These are phyloP conservation scores for Solanum etuberosum DNA, from an alignment of 257 asterid species.

Conservation along the genomic window DNA sequence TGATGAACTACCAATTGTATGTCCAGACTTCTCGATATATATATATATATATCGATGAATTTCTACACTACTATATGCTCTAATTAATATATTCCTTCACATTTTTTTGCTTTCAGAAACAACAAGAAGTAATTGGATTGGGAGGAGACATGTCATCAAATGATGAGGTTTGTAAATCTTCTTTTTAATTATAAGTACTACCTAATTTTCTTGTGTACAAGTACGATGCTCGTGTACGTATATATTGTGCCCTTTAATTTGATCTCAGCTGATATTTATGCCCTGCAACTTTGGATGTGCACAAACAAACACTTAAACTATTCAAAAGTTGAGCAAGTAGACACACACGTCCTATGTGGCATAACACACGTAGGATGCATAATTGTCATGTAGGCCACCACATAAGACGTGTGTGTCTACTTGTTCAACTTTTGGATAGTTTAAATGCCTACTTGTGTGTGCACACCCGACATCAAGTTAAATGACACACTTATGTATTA, in stretches of 20 bases:
- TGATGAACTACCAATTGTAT: conserved; percentile 29
- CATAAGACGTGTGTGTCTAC: background rate
- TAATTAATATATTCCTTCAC: background rate
- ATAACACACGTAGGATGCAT: background rate
- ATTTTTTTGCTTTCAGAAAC: conserved; percentile 37
- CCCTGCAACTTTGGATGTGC: fast-evolving
- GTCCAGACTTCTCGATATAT: background rate
- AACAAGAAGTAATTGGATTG: conserved; percentile 36
- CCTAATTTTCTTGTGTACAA: background rate
- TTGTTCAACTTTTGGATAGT: background rate
- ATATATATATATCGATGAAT: background rate
- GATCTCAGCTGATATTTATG: background rate
- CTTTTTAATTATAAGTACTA: background rate
- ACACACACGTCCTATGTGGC: too few relatives aligned
- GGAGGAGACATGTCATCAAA: conserved; percentile 20
- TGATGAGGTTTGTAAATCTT: conserved; percentile 31
- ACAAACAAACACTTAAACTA: background rate
- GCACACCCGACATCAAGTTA: background rate
- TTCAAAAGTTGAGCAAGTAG: background rate
- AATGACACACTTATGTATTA: too few relatives aligned
- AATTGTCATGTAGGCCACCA: too few relatives aligned
- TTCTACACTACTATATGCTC: background rate
- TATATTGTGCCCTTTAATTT: too few relatives aligned
- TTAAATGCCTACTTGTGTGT: background rate
- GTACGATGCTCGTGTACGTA: too few relatives aligned